These are phyloP conservation scores for Beauveria sp. DNA, from an alignment of 2,329 filamentous ascomycete species.

Conservation along the genomic window DNA sequence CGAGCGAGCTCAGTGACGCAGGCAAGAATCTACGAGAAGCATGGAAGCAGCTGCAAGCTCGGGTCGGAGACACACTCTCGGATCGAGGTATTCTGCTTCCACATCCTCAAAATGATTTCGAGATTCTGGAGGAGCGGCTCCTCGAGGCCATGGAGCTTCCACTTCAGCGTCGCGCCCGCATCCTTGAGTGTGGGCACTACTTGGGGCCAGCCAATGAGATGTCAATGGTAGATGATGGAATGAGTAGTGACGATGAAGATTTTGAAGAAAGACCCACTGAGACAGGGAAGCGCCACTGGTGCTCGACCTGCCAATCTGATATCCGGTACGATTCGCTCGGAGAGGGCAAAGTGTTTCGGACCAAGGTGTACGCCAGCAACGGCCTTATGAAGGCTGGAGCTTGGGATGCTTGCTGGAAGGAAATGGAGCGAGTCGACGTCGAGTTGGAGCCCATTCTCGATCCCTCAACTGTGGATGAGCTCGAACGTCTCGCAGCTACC, in stretches of 20 bases:
- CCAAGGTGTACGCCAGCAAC: constrained; percentile 92
- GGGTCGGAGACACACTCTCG: constrained; percentile 64
- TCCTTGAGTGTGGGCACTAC: constrained; percentile 72
- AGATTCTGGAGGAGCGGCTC: constrained; percentile 69
- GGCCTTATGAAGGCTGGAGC: constrained; percentile 87
- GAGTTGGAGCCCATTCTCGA: constrained; percentile 74
- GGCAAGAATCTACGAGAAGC: constrained; percentile 50
- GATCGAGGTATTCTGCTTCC: constrained; percentile 67
- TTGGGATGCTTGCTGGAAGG: constrained; percentile 89
- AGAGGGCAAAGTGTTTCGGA: constrained; percentile 54
- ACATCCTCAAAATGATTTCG: constrained; percentile 74
- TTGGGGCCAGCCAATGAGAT: constrained; percentile 51
- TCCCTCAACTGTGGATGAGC: constrained; percentile 46
- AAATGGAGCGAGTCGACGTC: constrained; percentile 98
- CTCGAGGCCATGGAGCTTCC: constrained; percentile 68
- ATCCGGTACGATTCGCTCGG: constrained; percentile 48
- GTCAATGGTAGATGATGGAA: constrained; percentile 34
- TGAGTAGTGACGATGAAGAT: constrained; percentile 40
- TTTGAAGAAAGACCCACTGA: constrained; percentile 20
- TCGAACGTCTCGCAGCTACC: constrained; percentile 47
- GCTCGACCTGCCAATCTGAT: constrained; percentile 45
- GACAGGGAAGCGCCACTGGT: constrained; percentile 43
- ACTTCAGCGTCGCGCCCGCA: constrained; percentile 53
- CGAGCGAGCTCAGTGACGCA: constrained; percentile 35
- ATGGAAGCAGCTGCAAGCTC: constrained; percentile 61